These are phyloP conservation scores for Durotheca rogersii DNA, from an alignment of 495 filamentous ascomycete species.

Conservation along the genomic window DNA sequence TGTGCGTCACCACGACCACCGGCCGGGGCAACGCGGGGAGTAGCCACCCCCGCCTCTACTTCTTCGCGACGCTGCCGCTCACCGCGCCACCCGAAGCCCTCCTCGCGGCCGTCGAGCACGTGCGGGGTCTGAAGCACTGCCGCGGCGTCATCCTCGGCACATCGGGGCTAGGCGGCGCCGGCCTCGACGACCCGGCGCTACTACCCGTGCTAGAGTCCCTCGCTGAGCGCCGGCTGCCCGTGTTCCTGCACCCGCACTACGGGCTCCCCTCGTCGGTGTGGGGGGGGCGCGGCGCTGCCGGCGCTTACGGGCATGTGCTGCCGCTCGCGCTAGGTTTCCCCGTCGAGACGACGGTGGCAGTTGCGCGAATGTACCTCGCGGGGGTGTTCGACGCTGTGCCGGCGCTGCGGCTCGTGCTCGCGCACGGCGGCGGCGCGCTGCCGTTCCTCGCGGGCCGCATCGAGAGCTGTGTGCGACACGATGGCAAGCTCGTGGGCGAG, in stretches of 20 bases:
- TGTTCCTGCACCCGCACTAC: constrained; percentile 95
- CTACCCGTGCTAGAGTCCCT: constrained; percentile 71
- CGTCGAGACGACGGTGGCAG: constrained; percentile 89
- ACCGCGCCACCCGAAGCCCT: constrained; percentile 63
- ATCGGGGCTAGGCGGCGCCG: constrained; percentile 72
- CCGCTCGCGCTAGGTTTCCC: constrained; percentile 88
- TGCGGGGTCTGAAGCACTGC: constrained; percentile 64
- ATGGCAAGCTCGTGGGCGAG: constrained; percentile 62
- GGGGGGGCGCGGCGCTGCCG: constrained; percentile 60
- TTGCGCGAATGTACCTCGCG: constrained; percentile 80
- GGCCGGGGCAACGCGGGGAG: too few species aligned
- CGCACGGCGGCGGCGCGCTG: constrained; percentile 85
- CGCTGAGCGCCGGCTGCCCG: constrained; percentile 58
- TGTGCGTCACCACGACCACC: constrained; percentile 58
- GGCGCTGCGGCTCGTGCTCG: constrained; percentile 70
- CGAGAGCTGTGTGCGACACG: constrained; percentile 84
- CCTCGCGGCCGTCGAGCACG: constrained; percentile 62
- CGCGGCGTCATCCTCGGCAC: constrained; percentile 88
- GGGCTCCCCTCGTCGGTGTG: constrained; percentile 79
- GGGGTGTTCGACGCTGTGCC: constrained; percentile 82
- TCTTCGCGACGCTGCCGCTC: constrained; percentile 79
- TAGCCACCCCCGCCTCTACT: too few species aligned
- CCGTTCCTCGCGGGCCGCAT: constrained; percentile 88
- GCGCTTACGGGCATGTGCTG: constrained; percentile 84
- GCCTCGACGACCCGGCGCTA: constrained; percentile 75